A percentile compares a stretch with the other conserved stretches of the same genome.
Conservation (phyloP, 2,329 filamentous ascomycete species). For the Arachnomyces sp. region DNA sequence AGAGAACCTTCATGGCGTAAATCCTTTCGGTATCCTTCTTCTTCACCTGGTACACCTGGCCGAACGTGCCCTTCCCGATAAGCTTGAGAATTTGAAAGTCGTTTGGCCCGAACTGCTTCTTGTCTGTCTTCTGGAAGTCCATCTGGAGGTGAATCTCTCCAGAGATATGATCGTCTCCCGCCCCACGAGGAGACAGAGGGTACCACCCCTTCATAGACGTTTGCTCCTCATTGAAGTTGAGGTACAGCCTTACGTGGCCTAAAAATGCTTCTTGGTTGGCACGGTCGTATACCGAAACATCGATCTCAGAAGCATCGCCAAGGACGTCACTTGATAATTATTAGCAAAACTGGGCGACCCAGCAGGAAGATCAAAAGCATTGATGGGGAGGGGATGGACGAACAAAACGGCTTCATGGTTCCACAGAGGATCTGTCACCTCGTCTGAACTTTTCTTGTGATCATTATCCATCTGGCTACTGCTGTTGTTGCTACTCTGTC, state of each 20-base stretch:
- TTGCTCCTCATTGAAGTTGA: conserved; percentile 59
- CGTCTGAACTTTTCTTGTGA: conserved; percentile 50
- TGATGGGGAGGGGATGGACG: conserved; percentile 32
- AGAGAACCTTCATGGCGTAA: conserved; percentile 98
- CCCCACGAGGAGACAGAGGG: conserved; percentile 67
- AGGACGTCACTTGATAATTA: conserved; percentile 67
- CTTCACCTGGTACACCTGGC: conserved; percentile 94
- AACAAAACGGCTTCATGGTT: conserved; percentile 94
- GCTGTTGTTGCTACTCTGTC: conserved; percentile 94
- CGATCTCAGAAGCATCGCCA: conserved; percentile 79
- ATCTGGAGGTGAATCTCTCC: conserved; percentile 87
- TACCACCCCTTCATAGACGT: conserved; percentile 78
- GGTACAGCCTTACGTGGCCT: conserved; percentile 77
- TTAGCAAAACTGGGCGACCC: conserved; percentile 20
- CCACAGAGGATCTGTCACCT: conserved; percentile 82
- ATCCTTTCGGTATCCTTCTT: conserved; percentile 95
- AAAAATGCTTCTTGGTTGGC: conserved; percentile 80
- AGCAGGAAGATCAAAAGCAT: neutral
- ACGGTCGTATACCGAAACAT: conserved; percentile 88
- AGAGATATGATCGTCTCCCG: conserved; percentile 64
- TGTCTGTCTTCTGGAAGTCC: conserved; percentile 75
- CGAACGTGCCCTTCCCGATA: conserved; percentile 96
- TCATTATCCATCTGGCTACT: conserved; percentile 67
- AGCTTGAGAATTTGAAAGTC: conserved; percentile 95
- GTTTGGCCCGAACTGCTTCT: conserved; percentile 84